phyloP scores from a whole-genome alignment of 163 green algal genomes.

The Chlorella variabilis region DNA sequence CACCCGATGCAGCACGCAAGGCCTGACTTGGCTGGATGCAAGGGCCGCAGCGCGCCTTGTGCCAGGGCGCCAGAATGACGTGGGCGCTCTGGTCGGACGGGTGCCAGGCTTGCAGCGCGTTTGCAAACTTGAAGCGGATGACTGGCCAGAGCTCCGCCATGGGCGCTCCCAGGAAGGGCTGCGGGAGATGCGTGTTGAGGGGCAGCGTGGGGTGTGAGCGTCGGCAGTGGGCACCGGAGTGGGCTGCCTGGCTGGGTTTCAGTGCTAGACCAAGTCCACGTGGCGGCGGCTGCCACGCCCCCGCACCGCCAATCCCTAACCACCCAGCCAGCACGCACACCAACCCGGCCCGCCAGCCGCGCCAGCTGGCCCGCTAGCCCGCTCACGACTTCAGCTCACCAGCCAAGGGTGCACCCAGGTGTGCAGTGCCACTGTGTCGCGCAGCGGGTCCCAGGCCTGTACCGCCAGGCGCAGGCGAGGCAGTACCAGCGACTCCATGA shows the following conservation, averaged over 20 bases:
- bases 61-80: conserved; percentile 91
- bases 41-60: conserved; percentile 44
- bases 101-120: conserved; percentile 82
- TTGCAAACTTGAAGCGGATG: conserved; percentile 79
- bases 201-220: background rate
- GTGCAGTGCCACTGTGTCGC: conserved; percentile 89
- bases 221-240: background rate
- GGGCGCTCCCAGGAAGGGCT: conserved; percentile 69
- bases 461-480: conserved; percentile 82
- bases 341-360: no score
- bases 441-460: conserved; percentile 86
- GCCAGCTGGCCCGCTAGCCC: no score
- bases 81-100: conserved; percentile 81
- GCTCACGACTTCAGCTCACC: no score
- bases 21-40: no score
- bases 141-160: conserved; percentile 86
- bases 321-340: no score
- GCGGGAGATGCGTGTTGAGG: background rate
- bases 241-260: no score
- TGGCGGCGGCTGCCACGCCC: no score
- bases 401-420: conserved; percentile 98
- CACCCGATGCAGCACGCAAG: no score
- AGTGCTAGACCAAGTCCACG: no score
- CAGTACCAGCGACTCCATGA: conserved; percentile 86
- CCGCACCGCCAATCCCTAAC: no score